Percentiles rank a stretch among this genome's conserved stretches.
Conservation (phyloP, 139 green algal genomes). For the Diplosphaera chodatii region DNA sequence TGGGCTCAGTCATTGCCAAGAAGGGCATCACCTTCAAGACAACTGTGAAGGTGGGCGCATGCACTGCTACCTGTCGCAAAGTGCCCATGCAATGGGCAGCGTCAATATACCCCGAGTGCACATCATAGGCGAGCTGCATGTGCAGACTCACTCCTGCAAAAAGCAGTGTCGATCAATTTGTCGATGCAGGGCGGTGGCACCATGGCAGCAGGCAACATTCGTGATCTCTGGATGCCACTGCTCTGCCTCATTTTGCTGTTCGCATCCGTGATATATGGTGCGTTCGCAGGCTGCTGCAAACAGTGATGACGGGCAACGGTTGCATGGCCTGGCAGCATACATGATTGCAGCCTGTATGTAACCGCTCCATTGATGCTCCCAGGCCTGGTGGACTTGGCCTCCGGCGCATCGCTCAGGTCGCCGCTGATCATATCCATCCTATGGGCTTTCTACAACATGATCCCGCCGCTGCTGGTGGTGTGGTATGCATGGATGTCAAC, state of each 20-base stretch:
- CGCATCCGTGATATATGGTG: conserved; percentile 6
- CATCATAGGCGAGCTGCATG: too few species aligned
- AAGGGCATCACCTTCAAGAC: conserved; percentile 26
- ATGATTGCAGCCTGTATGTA: too few species aligned
- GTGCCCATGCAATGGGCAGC: too few species aligned
- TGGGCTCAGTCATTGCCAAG: background rate
- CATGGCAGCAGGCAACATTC: conserved; percentile 5
- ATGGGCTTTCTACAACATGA: conserved; percentile 22
- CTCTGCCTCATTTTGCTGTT: conserved; percentile 1
- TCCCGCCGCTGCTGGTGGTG: conserved; percentile 19
- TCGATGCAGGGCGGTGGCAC: background rate
- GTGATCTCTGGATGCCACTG: conserved; percentile 23
- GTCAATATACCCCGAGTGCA: too few species aligned
- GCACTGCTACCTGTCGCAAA: too few species aligned
- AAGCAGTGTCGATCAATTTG: too few species aligned
- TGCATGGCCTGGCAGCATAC: too few species aligned
- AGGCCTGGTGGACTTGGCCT: background rate
- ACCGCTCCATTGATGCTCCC: too few species aligned
- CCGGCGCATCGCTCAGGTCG: conserved; percentile 13
- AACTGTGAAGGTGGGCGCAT: conserved; percentile 19
- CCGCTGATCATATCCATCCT: conserved; percentile 27
- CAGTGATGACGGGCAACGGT: too few species aligned
- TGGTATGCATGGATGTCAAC: background rate
- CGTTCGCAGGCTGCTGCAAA: too few species aligned
- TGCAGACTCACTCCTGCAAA: too few species aligned